phyloP scores from a whole-genome alignment of 257 asterid genomes.

The Asclepias syriaca region DNA sequence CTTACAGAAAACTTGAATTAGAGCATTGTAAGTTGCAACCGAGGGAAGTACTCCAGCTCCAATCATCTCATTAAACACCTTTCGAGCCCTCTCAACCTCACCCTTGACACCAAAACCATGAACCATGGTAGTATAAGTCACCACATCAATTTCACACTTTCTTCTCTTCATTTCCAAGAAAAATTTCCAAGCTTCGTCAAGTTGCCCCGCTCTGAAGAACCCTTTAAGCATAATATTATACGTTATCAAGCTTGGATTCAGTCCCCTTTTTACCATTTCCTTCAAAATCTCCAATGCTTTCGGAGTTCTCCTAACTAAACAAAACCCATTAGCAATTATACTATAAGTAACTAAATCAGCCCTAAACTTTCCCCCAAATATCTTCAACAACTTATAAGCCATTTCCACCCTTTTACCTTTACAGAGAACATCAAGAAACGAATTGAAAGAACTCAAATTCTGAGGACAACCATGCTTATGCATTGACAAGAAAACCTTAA shows the following conservation, averaged over 20 bases:
- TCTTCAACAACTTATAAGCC: slow-evolving; percentile 58
- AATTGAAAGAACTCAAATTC: slow-evolving; percentile 65
- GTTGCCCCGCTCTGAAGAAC: slow-evolving; percentile 64
- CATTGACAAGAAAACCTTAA: slow-evolving; percentile 72
- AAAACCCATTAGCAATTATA: slow-evolving; percentile 68
- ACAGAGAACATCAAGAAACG: slow-evolving; percentile 75
- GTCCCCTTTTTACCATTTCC: slow-evolving; percentile 79
- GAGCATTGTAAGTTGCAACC: slow-evolving; percentile 74
- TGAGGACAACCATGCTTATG: slow-evolving; percentile 88
- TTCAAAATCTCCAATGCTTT: slow-evolving; percentile 65
- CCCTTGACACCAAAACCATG: slow-evolving; percentile 86
- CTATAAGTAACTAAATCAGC: slow-evolving; percentile 70
- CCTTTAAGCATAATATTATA: slow-evolving; percentile 79
- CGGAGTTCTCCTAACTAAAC: slow-evolving; percentile 64
- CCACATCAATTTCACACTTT: slow-evolving; percentile 68
- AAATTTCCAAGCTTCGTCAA: slow-evolving; percentile 75
- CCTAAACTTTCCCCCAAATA: slow-evolving; percentile 56
- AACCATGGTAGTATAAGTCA: slow-evolving; percentile 79
- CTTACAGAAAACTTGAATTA: slow-evolving; percentile 87
- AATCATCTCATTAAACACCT: slow-evolving; percentile 67
- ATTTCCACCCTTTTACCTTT: slow-evolving; percentile 69
- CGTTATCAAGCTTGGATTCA: slow-evolving; percentile 57
- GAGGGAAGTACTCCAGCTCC: slow-evolving; percentile 90
- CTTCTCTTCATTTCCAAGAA: slow-evolving; percentile 87
- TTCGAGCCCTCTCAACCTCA: slow-evolving; percentile 61